Evolutionary conservation across 106 monocot genomes (phyloP).

Genomic region (Acanthochlamys bracteata): DNA sequence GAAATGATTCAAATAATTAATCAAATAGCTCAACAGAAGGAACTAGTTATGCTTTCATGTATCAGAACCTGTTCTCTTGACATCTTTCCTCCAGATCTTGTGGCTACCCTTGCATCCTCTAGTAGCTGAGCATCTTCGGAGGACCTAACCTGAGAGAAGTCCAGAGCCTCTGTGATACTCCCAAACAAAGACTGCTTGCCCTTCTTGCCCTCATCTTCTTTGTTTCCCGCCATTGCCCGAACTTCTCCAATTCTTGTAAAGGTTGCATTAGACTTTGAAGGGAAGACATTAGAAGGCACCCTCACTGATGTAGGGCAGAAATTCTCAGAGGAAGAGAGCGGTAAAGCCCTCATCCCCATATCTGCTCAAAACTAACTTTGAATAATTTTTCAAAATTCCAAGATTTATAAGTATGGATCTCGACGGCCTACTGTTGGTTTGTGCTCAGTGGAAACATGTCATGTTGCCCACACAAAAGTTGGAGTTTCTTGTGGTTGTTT

Average conservation of each 20-base stretch:
- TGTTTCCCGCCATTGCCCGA: constrained; percentile 28
- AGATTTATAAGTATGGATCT: too few relatives aligned
- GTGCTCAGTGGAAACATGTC: too few relatives aligned
- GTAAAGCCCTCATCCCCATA: constrained; percentile 40
- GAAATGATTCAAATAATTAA: not conserved
- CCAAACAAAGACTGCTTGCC: constrained; percentile 63
- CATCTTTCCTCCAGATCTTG: constrained; percentile 71
- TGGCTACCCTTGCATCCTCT: constrained; percentile 70
- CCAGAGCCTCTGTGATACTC: constrained; percentile 68
- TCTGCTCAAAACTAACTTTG: not conserved
- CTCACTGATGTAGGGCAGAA: constrained; percentile 22
- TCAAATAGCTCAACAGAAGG: not conserved
- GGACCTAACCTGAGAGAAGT: constrained; percentile 87
- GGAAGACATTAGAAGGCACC: not conserved
- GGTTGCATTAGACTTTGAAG: constrained; percentile 11
- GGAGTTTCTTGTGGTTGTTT: too few relatives aligned
- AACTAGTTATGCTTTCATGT: not conserved
- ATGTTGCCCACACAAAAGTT: too few relatives aligned
- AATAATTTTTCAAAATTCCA: too few relatives aligned
- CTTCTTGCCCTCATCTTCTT: constrained; percentile 7
- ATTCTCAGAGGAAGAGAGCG: constrained; percentile 37
- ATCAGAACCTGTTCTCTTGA: constrained; percentile 61
- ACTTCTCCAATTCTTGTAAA: constrained; percentile 15
- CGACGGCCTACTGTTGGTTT: too few relatives aligned
- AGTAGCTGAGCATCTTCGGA: constrained; percentile 70